Evolutionary conservation across 2,329 filamentous ascomycete genomes (phyloP).

Genomic region (Pyrenophora tritici-repentis): DNA sequence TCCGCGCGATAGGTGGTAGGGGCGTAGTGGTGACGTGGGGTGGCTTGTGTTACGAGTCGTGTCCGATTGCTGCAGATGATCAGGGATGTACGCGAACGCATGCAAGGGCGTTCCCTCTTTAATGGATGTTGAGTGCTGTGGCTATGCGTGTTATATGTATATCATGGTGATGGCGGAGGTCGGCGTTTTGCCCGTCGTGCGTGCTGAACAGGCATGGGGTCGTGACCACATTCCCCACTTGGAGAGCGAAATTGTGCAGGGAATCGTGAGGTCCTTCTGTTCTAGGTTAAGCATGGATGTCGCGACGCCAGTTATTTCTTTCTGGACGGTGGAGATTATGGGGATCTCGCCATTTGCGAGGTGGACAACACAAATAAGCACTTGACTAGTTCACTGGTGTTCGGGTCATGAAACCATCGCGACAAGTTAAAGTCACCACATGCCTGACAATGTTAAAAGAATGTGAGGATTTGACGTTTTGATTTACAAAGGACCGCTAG

Average conservation of each 20-base stretch:
- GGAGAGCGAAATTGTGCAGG: constrained; percentile 21
- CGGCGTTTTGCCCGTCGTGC: constrained; percentile 38
- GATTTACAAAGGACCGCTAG: constrained; percentile 50
- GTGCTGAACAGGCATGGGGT: constrained; percentile 25
- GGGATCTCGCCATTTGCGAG: not conserved
- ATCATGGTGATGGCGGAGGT: constrained; percentile 33
- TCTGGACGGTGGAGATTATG: not conserved
- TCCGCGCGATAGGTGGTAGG: constrained; percentile 4
- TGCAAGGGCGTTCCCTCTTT: not conserved
- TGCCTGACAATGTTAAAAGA: constrained; percentile 19
- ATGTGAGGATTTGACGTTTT: constrained; percentile 44
- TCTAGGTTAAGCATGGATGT: constrained; percentile 29
- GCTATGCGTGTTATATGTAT: constrained; percentile 15
- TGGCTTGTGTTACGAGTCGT: constrained; percentile 16
- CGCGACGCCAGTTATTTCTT: constrained; percentile 17
- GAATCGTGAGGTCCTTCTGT: constrained; percentile 37
- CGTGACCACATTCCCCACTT: constrained; percentile 25
- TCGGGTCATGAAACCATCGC: too few species aligned
- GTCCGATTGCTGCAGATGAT: not conserved
- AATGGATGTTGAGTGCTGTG: not conserved
- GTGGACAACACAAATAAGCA: not conserved
- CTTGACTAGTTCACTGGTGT: too few species aligned
- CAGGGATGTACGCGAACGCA: constrained; percentile 1
- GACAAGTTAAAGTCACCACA: not conserved
- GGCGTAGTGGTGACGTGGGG: constrained; percentile 15